These are phyloP conservation scores for Boletellus sp. DNA, from an alignment of 768 basidiomycete species.

Conservation along the genomic window DNA sequence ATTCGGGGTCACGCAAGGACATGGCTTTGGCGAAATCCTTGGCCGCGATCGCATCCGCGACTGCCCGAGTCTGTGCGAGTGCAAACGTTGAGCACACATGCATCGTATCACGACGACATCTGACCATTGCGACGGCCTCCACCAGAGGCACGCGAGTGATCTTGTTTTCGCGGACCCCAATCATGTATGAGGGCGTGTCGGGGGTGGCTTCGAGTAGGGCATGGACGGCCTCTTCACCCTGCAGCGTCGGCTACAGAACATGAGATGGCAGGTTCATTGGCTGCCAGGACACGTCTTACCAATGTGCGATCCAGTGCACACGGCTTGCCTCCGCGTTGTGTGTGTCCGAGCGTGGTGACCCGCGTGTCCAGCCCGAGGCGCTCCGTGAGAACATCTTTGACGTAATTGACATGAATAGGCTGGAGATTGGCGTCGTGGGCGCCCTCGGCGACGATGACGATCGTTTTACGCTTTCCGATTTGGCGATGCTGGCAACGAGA, in stretches of 20 bases:
- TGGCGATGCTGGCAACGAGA: conserved; percentile 68
- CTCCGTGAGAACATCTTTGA: conserved; percentile 85
- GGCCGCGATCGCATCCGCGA: conserved; percentile 73
- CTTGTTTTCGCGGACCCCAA: conserved; percentile 93
- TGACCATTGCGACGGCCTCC: conserved; percentile 88
- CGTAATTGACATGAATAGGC: conserved; percentile 87
- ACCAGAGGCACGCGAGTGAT: conserved; percentile 87
- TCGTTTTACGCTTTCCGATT: conserved; percentile 94
- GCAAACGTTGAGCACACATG: conserved; percentile 4
- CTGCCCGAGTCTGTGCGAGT: conserved; percentile 69
- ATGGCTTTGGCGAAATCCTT: conserved; percentile 88
- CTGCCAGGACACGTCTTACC: conserved; percentile 42
- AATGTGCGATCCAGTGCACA: conserved; percentile 91
- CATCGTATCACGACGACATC: neutral
- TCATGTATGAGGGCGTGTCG: conserved; percentile 94
- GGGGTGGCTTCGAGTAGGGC: conserved; percentile 83
- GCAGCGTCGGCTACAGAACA: conserved; percentile 78
- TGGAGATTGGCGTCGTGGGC: conserved; percentile 85
- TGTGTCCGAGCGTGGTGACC: conserved; percentile 96
- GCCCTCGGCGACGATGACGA: conserved; percentile 97
- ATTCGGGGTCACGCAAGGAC: conserved; percentile 88
- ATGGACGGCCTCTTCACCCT: conserved; percentile 91
- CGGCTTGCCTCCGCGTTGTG: conserved; percentile 91
- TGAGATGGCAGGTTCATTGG: conserved; percentile 4
- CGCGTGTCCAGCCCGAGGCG: conserved; percentile 90